These are phyloP conservation scores for Piloderma croceum DNA, from an alignment of 768 basidiomycete species.

Conservation along the genomic window DNA sequence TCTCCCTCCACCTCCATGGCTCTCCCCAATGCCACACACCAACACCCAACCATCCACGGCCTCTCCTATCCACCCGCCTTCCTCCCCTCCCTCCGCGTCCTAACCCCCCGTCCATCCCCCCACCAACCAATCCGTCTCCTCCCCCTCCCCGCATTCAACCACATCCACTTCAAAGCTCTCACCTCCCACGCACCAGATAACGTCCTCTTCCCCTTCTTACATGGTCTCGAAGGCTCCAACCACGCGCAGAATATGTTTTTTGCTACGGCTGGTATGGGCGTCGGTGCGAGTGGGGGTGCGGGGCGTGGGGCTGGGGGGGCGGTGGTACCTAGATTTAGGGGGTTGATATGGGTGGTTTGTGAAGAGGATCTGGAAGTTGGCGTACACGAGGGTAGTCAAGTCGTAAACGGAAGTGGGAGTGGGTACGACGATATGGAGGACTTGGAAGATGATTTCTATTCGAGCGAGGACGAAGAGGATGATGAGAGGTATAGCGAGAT, in stretches of 20 bases:
- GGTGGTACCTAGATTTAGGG: slow-evolving; percentile 56
- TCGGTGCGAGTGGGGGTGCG: not conserved
- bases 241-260: slow-evolving; percentile 80
- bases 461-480: slow-evolving; percentile 23
- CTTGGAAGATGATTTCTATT: slow-evolving; percentile 11
- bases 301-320: slow-evolving; percentile 22
- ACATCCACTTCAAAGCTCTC: slow-evolving; percentile 58
- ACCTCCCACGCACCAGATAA: slow-evolving; percentile 72
- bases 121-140: slow-evolving; percentile 39
- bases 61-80: slow-evolving; percentile 21
- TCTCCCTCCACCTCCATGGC: no score
- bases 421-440: slow-evolving; percentile 22
- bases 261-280: slow-evolving; percentile 21
- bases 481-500: slow-evolving; percentile 15
- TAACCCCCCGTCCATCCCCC: slow-evolving; percentile 16
- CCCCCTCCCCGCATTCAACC: slow-evolving; percentile 44
- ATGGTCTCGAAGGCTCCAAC: slow-evolving; percentile 81
- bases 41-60: slow-evolving; percentile 13
- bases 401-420: slow-evolving; percentile 12
- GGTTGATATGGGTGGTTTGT: slow-evolving; percentile 77
- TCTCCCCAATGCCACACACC: not conserved
- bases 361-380: slow-evolving; percentile 57
- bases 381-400: slow-evolving; percentile 12
- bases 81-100: slow-evolving; percentile 18
- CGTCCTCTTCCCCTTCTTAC: slow-evolving; percentile 83